These are phyloP conservation scores for Nymphaea colorata DNA, from an alignment of 164 flowering plant species.

Conservation along the genomic window DNA sequence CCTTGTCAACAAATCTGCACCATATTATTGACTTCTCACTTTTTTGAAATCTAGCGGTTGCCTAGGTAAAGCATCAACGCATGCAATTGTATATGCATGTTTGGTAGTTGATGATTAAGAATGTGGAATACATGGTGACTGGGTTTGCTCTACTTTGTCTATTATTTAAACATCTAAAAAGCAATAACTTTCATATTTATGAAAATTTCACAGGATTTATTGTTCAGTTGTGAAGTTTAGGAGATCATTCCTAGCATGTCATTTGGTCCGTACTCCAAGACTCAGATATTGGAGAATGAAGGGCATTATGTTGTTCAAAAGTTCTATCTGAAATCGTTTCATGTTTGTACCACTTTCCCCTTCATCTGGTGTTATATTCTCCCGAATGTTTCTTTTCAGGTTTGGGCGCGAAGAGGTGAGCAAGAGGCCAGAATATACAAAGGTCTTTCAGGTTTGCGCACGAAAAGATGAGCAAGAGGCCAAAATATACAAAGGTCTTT, in stretches of 20 bases:
- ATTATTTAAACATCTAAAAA: neutral
- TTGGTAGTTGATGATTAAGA: constrained; percentile 62
- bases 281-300: too few species aligned
- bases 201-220: constrained; percentile 58
- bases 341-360: too few species aligned
- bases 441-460: too few species aligned
- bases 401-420: too few species aligned
- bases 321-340: too few species aligned
- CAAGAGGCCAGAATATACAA: too few species aligned
- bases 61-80: constrained; percentile 86
- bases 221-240: constrained; percentile 85
- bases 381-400: too few species aligned
- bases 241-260: constrained; percentile 39
- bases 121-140: constrained; percentile 79
- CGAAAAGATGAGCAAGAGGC: too few species aligned
- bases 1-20: neutral
- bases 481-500: too few species aligned
- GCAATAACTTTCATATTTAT: neutral
- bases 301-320: too few species aligned
- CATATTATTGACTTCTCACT: constrained; percentile 1
- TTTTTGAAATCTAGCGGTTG: constrained; percentile 66
- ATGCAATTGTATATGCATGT: constrained; percentile 86
- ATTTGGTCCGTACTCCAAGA: too few species aligned
- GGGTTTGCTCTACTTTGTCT: neutral
- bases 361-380: too few species aligned